Evolutionary conservation across 2,329 filamentous ascomycete species (phyloP), one percentile per base, ranked within the genome.

Genomic region (Pseudogymnoascus sp.): DNA sequence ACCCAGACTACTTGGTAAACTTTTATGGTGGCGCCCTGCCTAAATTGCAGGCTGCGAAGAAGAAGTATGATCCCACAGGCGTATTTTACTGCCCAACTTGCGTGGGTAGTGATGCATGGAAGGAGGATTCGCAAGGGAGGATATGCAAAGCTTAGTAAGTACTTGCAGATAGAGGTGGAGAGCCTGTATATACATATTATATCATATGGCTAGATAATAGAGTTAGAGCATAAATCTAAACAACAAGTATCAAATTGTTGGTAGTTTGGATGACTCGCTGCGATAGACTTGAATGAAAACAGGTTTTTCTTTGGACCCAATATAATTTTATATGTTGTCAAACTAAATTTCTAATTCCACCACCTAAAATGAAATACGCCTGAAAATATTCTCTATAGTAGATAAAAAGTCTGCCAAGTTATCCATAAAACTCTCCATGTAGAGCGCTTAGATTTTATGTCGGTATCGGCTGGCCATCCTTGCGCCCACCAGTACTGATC

Each of bases 1-100:
- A 76, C 59, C 69, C 72, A 2, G 62, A 73, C 28, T 73, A 67
- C 32, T 65, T 67, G 6, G 2, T 68, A 34, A 65, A 69, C 2
- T 76, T 76, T 60, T 76, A 73, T 65, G 74, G 74, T 2, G 34
- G 59, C 6, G 71, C 70, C 62, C 74, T 75, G 47, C 43, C 62
- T 2, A 60, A 63, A 8, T 69, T 74, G n/a, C 63, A 71, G 14
- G 62, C 58, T 12, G 64, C 71, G 6, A 76, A 77, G 69, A 66
- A 62, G 8, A 69, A 67, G 59, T 70, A 72, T 37, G 75, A 77
- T 64, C 71, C 71, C 0, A 34, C 63, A 1, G 62, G 65, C 20
- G 60, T 73, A 6, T 72, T 77, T 25, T 75, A 73, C 62, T 75
- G 74, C 59, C 70, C 70, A n/a, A 72, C 70, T 3, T 75, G 74